Evolutionary conservation across 495 filamentous ascomycete genomes (phyloP), one percentile per base, ranked within the genome.

Genomic region (Xylaria scruposa): DNA sequence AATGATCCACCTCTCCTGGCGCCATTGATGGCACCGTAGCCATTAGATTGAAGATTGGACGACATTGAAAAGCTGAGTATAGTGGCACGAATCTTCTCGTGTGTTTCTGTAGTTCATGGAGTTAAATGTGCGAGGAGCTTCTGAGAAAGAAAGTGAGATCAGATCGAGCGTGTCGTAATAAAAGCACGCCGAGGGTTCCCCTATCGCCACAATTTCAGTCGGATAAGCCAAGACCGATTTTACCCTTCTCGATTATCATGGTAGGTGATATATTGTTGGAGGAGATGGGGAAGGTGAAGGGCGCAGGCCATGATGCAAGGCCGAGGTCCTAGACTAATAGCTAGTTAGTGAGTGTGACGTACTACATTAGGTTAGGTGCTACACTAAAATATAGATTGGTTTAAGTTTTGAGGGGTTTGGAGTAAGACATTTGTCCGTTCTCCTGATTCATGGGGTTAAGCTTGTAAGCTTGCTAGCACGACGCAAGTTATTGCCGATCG

Each of bases 1-100:
- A 44, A 24, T 31, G 36, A 31, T 1, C 46, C 24, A 49, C 59
- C 47, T 58, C 51, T 67, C 42, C 71, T 46, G 8, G 68, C 61
- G 19, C 51, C 49, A 60, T 60, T 58, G 51, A 60, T 62, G 54
- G 68, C 40, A 53, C 75, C 71, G 51, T 78, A 74, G 29, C 74
- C 76, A 46, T 76, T 78, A 44, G 61, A 49, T 40, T n/a, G 24
- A 10, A 47, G 21, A 12, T 71, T 31, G 24, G 74, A 58, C 65
- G 75, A 60, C 70, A 79, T 77, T 17, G 29, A 40, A 49, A 3
- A 26, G 36, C 13, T 33, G 42, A 44, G n/a, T 46, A 10, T 40
- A 24, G 24, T 2, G 17, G 33, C 38, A 19, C 9, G 24, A 19
- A 21, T 42, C 31, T 31, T 56, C 13, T 40, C 63, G 12, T 31